Evolutionary conservation across 1,139 yeast species (phyloP).

Genomic region (Kodamaea plutei): DNA sequence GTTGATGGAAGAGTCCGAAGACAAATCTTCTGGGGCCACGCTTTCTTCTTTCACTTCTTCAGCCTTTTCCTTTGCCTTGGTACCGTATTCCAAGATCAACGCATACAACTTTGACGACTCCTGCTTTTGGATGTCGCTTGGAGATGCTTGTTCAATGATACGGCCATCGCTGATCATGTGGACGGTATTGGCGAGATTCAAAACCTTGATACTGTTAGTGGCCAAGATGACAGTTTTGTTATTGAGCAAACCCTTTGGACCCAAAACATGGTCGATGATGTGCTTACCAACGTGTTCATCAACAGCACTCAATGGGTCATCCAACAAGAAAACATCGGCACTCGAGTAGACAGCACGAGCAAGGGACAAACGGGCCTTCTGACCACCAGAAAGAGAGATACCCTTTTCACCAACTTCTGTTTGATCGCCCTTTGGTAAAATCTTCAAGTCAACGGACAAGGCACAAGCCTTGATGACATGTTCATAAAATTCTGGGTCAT

Average conservation of each 20-base stretch:
- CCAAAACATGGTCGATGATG: slow-evolving; percentile 71
- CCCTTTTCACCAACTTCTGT: slow-evolving; percentile 98
- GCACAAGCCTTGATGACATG: slow-evolving; percentile 88
- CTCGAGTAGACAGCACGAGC: slow-evolving; percentile 96
- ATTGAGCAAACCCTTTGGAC: slow-evolving; percentile 74
- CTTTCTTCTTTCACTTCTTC: slow-evolving; percentile 12
- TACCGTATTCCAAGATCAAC: slow-evolving; percentile 74
- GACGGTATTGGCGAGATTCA: slow-evolving; percentile 71
- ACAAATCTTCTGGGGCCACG: slow-evolving; percentile 15
- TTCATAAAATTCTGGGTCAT: slow-evolving; percentile 74
- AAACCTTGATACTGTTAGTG: slow-evolving; percentile 83
- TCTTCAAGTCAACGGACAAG: slow-evolving; percentile 63
- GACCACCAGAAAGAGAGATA: slow-evolving; percentile 94
- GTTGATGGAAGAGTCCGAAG: slow-evolving; percentile 16
- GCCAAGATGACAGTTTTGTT: slow-evolving; percentile 79
- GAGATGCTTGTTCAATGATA: slow-evolving; percentile 74
- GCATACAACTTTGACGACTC: slow-evolving; percentile 50
- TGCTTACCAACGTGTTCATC: slow-evolving; percentile 94
- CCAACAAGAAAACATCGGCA: slow-evolving; percentile 86
- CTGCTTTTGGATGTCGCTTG: slow-evolving; percentile 51
- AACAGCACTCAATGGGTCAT: slow-evolving; percentile 92
- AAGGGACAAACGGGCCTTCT: slow-evolving; percentile 86
- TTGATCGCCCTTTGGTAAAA: slow-evolving; percentile 81
- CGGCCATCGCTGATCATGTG: slow-evolving; percentile 73
- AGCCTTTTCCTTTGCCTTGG: slow-evolving; percentile 28